Evolutionary conservation across 2,329 filamentous ascomycete species (phyloP), one percentile per base, ranked within the genome.

Genomic region (Colletotrichum lentis): DNA sequence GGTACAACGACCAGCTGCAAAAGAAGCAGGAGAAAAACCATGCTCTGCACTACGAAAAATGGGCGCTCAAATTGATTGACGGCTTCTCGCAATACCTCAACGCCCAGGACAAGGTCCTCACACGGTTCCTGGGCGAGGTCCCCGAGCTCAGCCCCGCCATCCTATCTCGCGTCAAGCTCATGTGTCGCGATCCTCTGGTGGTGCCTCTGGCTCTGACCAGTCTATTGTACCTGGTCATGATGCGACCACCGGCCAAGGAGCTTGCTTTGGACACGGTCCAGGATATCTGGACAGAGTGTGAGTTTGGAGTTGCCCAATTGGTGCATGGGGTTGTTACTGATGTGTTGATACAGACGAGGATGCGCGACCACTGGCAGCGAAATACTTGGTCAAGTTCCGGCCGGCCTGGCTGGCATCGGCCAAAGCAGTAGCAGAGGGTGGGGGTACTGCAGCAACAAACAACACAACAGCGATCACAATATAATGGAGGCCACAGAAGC

Each of bases 41-140:
- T 8, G 83, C 86, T 3, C 75, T 85, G 41, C 87, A 96, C 77
- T 97, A 97, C 78, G 89, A 93, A 68, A 88, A 88, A 74, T 96
- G 92, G 86, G 88, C 89, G 2, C 79, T 94, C 69, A 90, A 90
- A 68, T 84, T 98, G n/a, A 84, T 99, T 20, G 94, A 97, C 75
- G 92, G 92, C 1, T 93, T 99, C 73, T 80, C 97, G 41, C 92
- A 93, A 4, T 98, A 97, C 77, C 84, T 98, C n/a, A 94, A 97
- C 75, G 87, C 90, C 2, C 91, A 93, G 69, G 96, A 99, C 76
- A 95, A 96, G 77, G 87, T 97, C 24, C 82, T 99, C 64, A 94
- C 96, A 35, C 88, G 96, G 43, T 97, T 98, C 76, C 81, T 99
- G 52, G 94, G 93, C 57, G 96, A 99, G 78, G 90, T 99, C 41